Conservation (phyloP, 176 grass and related monocot genomes). For the Triticum urartu region DNA sequence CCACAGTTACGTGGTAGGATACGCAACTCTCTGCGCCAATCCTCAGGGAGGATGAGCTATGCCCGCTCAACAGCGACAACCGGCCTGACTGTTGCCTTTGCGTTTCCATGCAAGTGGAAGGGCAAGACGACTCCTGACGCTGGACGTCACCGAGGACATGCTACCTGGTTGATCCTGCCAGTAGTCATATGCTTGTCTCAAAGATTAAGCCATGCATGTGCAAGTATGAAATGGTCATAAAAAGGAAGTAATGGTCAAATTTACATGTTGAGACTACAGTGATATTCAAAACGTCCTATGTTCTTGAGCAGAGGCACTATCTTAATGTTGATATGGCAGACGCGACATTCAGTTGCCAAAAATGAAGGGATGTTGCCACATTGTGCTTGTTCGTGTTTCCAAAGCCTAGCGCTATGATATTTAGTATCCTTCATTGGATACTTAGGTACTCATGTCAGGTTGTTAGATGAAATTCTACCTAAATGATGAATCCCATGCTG, state of each 20-base stretch:
- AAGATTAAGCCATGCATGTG: too few species aligned
- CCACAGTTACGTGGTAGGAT: too few species aligned
- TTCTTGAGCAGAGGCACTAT: neutral
- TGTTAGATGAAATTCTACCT: slow-evolving; percentile 3
- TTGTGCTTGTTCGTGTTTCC: neutral
- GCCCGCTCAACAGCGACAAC: too few species aligned
- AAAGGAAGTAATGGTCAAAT: neutral
- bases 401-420: neutral
- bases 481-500: neutral
- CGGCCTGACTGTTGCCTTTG: too few species aligned
- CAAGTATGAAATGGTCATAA: neutral
- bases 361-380: neutral
- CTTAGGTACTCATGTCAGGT: neutral
- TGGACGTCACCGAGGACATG: too few species aligned
- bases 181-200: too few species aligned
- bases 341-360: neutral
- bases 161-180: too few species aligned
- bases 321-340: neutral
- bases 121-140: too few species aligned
- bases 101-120: too few species aligned
- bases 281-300: neutral
- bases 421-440: neutral
- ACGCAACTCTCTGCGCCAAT: too few species aligned
- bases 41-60: too few species aligned
- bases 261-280: neutral